A percentile compares a stretch with the other conserved stretches of the same genome.
Conservation (phyloP, 2,329 filamentous ascomycete species). For the Albophoma yamanashiensis region DNA sequence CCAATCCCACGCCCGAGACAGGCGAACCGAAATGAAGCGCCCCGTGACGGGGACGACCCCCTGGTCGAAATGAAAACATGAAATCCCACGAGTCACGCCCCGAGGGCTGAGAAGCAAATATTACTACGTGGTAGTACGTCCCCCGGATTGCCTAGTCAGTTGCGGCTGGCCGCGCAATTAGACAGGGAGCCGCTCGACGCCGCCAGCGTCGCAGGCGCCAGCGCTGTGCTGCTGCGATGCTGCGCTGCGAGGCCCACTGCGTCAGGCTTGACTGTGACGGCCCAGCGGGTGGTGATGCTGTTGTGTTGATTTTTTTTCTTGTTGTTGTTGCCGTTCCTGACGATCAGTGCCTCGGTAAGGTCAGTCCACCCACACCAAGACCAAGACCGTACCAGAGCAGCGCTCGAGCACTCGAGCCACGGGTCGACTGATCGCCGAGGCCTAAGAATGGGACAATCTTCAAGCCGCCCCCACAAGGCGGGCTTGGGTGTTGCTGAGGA, state of each 20-base stretch:
- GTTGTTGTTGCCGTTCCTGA: neutral
- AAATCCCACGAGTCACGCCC: neutral
- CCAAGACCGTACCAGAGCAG: neutral
- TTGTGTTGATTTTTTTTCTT: neutral
- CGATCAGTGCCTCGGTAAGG: neutral
- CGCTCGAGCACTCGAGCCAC: neutral
- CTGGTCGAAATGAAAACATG: neutral
- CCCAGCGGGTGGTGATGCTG: neutral
- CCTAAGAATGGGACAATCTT: neutral
- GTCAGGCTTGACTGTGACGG: neutral
- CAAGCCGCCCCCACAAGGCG: neutral
- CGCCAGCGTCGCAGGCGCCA: neutral
- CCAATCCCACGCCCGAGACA: slow-evolving; percentile 2
- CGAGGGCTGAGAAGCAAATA: neutral
- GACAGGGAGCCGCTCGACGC: neutral
- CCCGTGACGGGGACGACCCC: neutral
- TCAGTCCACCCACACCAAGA: neutral
- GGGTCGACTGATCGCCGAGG: neutral
- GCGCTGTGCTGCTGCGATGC: neutral
- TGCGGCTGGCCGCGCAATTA: neutral
- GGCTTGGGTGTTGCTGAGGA: neutral
- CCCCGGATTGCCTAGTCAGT: neutral
- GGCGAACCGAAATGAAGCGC: neutral
- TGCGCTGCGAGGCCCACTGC: neutral
- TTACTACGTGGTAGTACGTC: too few relatives aligned